Base-by-base conservation (phyloP, 306 rosid species). In the Inga oerstediana region DNA sequence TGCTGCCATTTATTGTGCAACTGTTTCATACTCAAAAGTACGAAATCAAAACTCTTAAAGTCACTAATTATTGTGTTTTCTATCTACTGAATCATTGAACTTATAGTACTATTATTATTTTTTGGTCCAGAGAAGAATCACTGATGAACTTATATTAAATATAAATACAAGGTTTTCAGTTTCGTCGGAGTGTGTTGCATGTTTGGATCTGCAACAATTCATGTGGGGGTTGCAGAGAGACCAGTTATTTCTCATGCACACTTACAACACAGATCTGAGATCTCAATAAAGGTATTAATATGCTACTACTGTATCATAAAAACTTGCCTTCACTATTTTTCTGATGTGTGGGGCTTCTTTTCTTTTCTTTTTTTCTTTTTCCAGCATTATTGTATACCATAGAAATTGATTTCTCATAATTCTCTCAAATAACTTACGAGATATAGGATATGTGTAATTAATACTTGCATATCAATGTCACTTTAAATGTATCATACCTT, bases 161-260 rank as follows among this genome's bases (percentile, higher is more conserved):
- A 49, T 14, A 49, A 39, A 39, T 3, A 30, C 62, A 8, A 49
- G 20, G 43, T 48, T 27, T 74, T 59, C 62, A 30, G 64, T 30
- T 24, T 19, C 16, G 56, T 71, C 27, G 10, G 75, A 12, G 35
- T 10, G 54, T n/a, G 34, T 20, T 49, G 27, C 52, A 43, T 71
- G 54, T 44, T 43, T 71, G 35, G 35, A 71, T 43, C 19, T n/a
- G 54, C 54, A n/a, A 2, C 27, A 20, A 10, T 72, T 72, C 76
- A 72, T 24, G 58, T 72, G 76, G 76, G 56, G 20, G 58, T 44
- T 45, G 76, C 76, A 72, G 76, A 72, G n/a, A 22, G 30, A 58
- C 64, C 20, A 72, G 37, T 72, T 16, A 45, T 44, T 14, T 32
- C 41, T 69, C 45, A 35, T 69, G 75, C 49, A 72, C 24, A 22